A percentile compares a stretch with the other conserved stretches of the same genome.
phyloP scores from a whole-genome alignment of 2,329 filamentous ascomycete genomes.

The Fusarium sacchari region DNA sequence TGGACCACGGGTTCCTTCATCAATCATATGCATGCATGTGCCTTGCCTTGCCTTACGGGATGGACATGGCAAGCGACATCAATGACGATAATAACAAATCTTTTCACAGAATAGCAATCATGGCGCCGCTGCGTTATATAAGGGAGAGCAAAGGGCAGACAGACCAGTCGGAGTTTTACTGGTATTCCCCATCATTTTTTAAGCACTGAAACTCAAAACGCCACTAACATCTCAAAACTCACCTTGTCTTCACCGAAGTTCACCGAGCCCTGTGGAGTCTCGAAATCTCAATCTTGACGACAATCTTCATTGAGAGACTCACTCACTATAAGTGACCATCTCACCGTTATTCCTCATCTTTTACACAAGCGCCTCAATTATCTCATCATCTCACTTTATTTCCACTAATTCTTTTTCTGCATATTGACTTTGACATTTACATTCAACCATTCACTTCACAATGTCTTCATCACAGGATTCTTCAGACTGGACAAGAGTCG shows the following conservation, averaged over 20 bases:
- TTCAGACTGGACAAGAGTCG: slow-evolving; percentile 43
- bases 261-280: slow-evolving; percentile 29
- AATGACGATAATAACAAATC: background rate
- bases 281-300: slow-evolving; percentile 37
- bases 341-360: background rate
- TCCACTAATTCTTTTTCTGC: background rate
- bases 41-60: background rate
- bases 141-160: too few relatives aligned
- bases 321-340: slow-evolving; percentile 11
- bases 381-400: background rate
- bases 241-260: slow-evolving; percentile 29
- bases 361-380: background rate
- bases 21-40: background rate
- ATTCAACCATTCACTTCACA: background rate
- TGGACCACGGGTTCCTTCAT: background rate
- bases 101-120: background rate
- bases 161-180: slow-evolving; percentile 1
- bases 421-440: background rate
- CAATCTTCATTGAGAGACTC: slow-evolving; percentile 12
- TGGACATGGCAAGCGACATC: background rate
- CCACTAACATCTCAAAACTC: slow-evolving; percentile 4
- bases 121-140: background rate
- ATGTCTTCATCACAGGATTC: slow-evolving; percentile 27
- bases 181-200: background rate
- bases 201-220: slow-evolving; percentile 1